These are phyloP conservation scores for Populus tremula DNA, from an alignment of 345 rosid genomes.

Conservation along the genomic window DNA sequence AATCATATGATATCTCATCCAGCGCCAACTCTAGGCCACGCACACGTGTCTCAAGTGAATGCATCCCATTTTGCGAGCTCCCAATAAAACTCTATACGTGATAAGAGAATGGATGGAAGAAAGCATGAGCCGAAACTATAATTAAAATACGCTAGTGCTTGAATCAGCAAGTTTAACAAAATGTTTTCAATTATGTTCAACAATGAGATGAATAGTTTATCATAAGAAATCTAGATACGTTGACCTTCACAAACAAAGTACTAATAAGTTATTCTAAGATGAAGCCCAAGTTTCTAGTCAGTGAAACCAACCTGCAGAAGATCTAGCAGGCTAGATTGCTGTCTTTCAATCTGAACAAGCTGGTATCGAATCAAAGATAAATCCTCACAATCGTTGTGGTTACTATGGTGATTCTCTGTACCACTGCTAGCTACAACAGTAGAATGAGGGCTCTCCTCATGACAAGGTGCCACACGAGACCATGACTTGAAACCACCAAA, in stretches of 20 bases:
- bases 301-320: slow-evolving; percentile 73
- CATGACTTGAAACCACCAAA: slow-evolving; percentile 51
- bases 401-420: slow-evolving; percentile 48
- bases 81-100: slow-evolving; percentile 66
- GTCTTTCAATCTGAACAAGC: slow-evolving; percentile 89
- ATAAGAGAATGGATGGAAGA: slow-evolving; percentile 2
- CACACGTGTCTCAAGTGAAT: slow-evolving; percentile 74
- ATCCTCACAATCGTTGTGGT: slow-evolving; percentile 71
- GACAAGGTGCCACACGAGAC: slow-evolving; percentile 53
- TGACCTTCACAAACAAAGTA: neutral
- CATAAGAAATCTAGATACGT: neutral
- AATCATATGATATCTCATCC: slow-evolving; percentile 91
- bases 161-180: neutral
- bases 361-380: slow-evolving; percentile 71
- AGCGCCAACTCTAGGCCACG: slow-evolving; percentile 82
- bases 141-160: neutral
- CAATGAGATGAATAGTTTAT: neutral
- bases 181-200: neutral
- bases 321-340: slow-evolving; percentile 80
- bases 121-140: slow-evolving; percentile 14
- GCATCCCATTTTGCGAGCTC: slow-evolving; percentile 81
- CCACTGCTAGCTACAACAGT: slow-evolving; percentile 37
- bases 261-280: neutral
- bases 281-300: slow-evolving; percentile 17
- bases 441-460: slow-evolving; percentile 38